Base-by-base conservation (phyloP, 2,329 filamentous ascomycete genomes). In the Pseudocercospora macadamiae region DNA sequence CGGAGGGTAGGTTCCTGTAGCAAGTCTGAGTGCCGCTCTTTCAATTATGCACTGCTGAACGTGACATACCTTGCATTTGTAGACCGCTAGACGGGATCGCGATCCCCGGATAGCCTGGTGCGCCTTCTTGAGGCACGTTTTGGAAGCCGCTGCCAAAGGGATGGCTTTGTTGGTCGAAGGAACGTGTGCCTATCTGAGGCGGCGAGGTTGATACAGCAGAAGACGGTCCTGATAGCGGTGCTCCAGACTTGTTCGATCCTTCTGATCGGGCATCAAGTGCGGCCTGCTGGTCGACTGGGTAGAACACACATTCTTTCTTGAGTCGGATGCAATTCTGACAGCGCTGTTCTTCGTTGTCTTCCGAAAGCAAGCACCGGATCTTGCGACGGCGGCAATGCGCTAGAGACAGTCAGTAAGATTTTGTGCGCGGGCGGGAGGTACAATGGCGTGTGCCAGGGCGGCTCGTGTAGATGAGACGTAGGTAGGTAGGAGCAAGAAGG, bases 241-340 rank as follows among this genome's bases (percentile, higher is more conserved):
- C 51, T n/a, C 57, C 58, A 18, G 64, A 51, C 49, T 64, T 66
- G 19, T 48, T 58, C 6, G 64, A 65, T 12, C 60, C 49, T 16
- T 70, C 65, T 2, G 67, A 64, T n/a, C 60, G 60, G 39, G 64
- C 62, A 28, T 73, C 70, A 9, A 69, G 57, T 9, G 65, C 63
- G 21, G 60, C 63, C 54, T 70, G 68, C 47, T 72, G 70, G 26
- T 96, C 92, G 19, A 97, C 93, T 0, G 93, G 90, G 68, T 88
- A 90, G 76, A 96, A 97, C 72, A 89, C 91, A 76, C 93, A 97
- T 65, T 96, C 91, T 71, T 96, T 97, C 75, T 96, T 96, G 71
- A 97, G 79, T 47, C 92, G 87, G 69, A 96, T 96, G 76, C 93
- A 97, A 78, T 96, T 96, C 64, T 89, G 86, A 76, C 93, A 97